Percentiles rank a stretch among this genome's conserved stretches.
Conservation (phyloP, 2,329 filamentous ascomycete genomes). For the Calonectria ilicicola region DNA sequence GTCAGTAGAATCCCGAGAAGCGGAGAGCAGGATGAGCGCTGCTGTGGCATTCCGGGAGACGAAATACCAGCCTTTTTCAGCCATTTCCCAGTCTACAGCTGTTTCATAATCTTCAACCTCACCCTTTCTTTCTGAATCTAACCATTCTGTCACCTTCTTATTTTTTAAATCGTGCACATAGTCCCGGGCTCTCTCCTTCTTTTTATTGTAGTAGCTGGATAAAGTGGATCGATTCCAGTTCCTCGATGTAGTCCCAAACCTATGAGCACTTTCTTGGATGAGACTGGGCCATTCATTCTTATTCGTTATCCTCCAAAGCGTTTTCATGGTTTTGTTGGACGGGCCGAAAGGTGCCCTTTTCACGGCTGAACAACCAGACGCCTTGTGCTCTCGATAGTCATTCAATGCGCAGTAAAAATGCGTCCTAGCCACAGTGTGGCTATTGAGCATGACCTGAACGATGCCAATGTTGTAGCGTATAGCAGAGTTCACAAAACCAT, state of each 20-base stretch:
- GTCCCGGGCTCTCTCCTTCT: no score
- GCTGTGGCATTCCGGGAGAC: not conserved
- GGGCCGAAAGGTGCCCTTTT: not conserved
- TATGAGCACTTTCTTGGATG: no score
- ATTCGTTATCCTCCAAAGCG: not conserved
- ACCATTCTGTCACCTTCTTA: no score
- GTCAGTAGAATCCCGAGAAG: no score
- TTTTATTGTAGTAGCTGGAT: no score
- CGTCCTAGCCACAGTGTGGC: not conserved
- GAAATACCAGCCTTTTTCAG: not conserved
- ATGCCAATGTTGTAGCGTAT: not conserved
- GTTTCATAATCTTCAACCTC: no score
- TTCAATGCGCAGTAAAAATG: not conserved
- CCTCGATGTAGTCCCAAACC: no score
- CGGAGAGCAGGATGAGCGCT: not conserved
- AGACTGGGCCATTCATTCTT: not conserved
- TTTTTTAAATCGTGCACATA: no score
- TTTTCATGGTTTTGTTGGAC: not conserved
- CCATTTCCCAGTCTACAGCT: not conserved
- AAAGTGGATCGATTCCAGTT: no score
- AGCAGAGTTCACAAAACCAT: not conserved
- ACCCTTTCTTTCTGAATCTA: no score
- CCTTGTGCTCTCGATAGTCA: not conserved
- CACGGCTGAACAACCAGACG: not conserved
- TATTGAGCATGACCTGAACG: not conserved